A percentile compares a stretch with the other conserved stretches of the same genome.
These are phyloP conservation scores for Hypoxylon subgilvum DNA, from an alignment of 495 filamentous ascomycete species.

Conservation along the genomic window DNA sequence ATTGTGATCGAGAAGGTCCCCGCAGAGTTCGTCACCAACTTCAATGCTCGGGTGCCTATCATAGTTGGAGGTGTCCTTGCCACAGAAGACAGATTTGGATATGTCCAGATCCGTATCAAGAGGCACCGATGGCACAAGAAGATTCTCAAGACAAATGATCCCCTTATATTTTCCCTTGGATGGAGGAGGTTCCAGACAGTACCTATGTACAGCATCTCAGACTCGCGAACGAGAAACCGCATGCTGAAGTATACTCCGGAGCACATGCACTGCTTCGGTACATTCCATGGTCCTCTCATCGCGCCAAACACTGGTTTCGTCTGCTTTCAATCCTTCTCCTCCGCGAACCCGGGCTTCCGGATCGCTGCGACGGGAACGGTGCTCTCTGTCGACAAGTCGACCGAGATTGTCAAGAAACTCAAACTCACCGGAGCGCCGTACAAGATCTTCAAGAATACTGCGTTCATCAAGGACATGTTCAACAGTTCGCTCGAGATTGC, in stretches of 20 bases:
- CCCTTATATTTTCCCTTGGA: slow-evolving; percentile 95
- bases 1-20: slow-evolving; percentile 87
- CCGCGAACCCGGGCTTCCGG: slow-evolving; percentile 87
- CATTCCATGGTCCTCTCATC: slow-evolving; percentile 92
- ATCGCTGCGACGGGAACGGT: slow-evolving; percentile 94
- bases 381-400: slow-evolving; percentile 86
- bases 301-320: slow-evolving; percentile 96
- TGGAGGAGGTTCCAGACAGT: slow-evolving; percentile 94
- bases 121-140: slow-evolving; percentile 98
- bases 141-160: slow-evolving; percentile 96
- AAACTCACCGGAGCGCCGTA: slow-evolving; percentile 89
- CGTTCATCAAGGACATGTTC: slow-evolving; percentile 99
- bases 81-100: slow-evolving; percentile 94
- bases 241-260: slow-evolving; percentile 98
- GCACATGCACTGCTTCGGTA: slow-evolving; percentile 97
- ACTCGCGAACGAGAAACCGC: slow-evolving; percentile 88
- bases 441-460: slow-evolving; percentile 99
- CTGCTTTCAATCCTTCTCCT: slow-evolving; percentile 88
- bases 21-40: slow-evolving; percentile 87
- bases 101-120: slow-evolving; percentile 94
- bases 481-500: slow-evolving; percentile 87
- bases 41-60: slow-evolving; percentile 83
- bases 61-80: slow-evolving; percentile 87
- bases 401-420: slow-evolving; percentile 98
- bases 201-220: slow-evolving; percentile 92